Evolutionary conservation across 495 filamentous ascomycete species (phyloP).

Genomic region (Tuber magnatum): DNA sequence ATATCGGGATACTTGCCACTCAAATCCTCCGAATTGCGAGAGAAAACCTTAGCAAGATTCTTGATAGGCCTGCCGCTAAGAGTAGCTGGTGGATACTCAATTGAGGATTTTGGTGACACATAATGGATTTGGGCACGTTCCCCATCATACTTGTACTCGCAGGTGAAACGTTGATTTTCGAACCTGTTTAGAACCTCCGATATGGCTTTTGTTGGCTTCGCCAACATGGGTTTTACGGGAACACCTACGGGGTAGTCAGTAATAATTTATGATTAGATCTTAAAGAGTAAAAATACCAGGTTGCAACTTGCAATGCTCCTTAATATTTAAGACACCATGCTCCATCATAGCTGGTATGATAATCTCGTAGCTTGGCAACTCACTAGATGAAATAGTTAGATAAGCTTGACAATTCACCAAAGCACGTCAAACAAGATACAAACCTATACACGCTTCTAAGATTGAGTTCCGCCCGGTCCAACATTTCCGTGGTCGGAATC

Average conservation of each 20-base stretch:
- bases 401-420: not conserved
- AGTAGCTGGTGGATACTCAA: slow-evolving; percentile 49
- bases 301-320: slow-evolving; percentile 80
- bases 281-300: slow-evolving; percentile 50
- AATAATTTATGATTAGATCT: not conserved
- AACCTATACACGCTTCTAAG: slow-evolving; percentile 88
- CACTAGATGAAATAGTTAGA: slow-evolving; percentile 45
- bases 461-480: slow-evolving; percentile 73
- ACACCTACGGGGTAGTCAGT: slow-evolving; percentile 44
- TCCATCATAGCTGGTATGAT: slow-evolving; percentile 84
- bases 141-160: slow-evolving; percentile 98
- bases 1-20: slow-evolving; percentile 98
- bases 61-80: slow-evolving; percentile 40
- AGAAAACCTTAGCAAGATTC: slow-evolving; percentile 83
- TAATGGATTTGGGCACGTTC: slow-evolving; percentile 97
- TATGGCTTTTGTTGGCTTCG: slow-evolving; percentile 98
- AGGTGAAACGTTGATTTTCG: slow-evolving; percentile 89
- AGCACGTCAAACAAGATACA: slow-evolving; percentile 16
- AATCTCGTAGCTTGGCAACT: slow-evolving; percentile 90
- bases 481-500: slow-evolving; percentile 58
- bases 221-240: slow-evolving; percentile 96
- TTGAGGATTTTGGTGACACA: slow-evolving; percentile 69
- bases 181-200: slow-evolving; percentile 96
- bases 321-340: slow-evolving; percentile 72
- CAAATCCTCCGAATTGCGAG: slow-evolving; percentile 89